Percentiles rank a stretch among this genome's conserved stretches.
These are phyloP conservation scores for Lentinus brumalis DNA, from an alignment of 768 basidiomycete species.

Conservation along the genomic window DNA sequence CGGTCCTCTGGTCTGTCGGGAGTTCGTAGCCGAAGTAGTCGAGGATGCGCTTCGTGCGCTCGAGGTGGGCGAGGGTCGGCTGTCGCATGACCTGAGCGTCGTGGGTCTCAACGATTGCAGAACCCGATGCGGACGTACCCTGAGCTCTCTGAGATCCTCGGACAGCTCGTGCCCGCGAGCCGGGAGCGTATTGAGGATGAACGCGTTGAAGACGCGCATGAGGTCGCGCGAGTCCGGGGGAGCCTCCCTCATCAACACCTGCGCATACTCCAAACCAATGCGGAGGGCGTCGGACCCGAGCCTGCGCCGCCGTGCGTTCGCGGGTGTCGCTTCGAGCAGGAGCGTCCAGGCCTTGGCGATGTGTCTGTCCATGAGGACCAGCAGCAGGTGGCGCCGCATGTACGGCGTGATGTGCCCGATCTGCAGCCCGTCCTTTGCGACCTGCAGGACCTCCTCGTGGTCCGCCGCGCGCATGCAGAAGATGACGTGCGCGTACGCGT, in stretches of 20 bases:
- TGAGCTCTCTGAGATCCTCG: background rate
- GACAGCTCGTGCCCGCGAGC: background rate
- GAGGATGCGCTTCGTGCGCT: too few species aligned
- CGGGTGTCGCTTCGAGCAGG: background rate
- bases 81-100: too few species aligned
- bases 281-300: background rate
- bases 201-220: background rate
- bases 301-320: background rate
- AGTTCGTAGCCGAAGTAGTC: too few species aligned
- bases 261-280: background rate
- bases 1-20: too few species aligned
- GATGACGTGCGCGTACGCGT: background rate
- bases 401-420: background rate
- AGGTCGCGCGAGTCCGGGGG: background rate
- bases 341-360: background rate
- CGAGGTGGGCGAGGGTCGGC: too few species aligned
- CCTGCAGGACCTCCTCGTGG: background rate
- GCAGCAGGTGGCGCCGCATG: background rate
- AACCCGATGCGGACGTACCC: background rate
- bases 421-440: background rate
- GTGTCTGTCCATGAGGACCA: background rate
- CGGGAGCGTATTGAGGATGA: background rate
- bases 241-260: background rate
- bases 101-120: too few species aligned
- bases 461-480: background rate